These are phyloP conservation scores for Leccinum pallidistipes DNA, from an alignment of 1,284 basidiomycete species.

Conservation along the genomic window DNA sequence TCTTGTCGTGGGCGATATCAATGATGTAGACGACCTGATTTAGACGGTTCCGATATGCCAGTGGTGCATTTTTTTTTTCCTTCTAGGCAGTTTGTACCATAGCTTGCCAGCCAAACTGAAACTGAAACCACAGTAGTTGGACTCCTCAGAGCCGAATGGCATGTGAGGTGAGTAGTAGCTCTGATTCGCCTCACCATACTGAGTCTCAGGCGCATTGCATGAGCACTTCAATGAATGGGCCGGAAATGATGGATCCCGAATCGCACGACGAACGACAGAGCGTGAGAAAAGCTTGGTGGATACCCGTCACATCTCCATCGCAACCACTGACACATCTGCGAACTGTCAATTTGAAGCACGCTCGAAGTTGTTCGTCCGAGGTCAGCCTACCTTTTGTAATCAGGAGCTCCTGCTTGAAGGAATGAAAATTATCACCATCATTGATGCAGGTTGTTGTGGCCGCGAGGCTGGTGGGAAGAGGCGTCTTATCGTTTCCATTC, in stretches of 20 bases:
- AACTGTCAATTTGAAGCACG: background rate
- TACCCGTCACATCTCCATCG: background rate
- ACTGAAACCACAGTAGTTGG: too few relatives aligned
- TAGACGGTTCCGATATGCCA: background rate
- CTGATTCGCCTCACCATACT: slow-evolving; percentile 1
- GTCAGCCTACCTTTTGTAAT: background rate
- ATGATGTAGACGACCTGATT: background rate
- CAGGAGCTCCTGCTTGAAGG: background rate
- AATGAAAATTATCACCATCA: background rate
- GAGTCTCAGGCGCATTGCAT: slow-evolving; percentile 41
- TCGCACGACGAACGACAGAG: slow-evolving; percentile 39
- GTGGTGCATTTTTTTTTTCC: background rate
- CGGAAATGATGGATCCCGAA: slow-evolving; percentile 59
- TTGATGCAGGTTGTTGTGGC: background rate
- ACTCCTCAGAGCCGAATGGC: too few relatives aligned
- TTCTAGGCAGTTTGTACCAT: background rate
- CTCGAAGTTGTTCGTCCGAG: background rate
- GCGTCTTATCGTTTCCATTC: background rate
- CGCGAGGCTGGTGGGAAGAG: background rate
- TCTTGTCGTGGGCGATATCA: slow-evolving; percentile 43
- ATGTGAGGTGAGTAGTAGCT: too few relatives aligned
- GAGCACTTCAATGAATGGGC: slow-evolving; percentile 54
- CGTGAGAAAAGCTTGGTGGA: background rate
- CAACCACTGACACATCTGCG: background rate
- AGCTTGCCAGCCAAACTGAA: too few relatives aligned